phyloP scores from a whole-genome alignment of 768 basidiomycete genomes.

The Cystobasidium onofrii region DNA sequence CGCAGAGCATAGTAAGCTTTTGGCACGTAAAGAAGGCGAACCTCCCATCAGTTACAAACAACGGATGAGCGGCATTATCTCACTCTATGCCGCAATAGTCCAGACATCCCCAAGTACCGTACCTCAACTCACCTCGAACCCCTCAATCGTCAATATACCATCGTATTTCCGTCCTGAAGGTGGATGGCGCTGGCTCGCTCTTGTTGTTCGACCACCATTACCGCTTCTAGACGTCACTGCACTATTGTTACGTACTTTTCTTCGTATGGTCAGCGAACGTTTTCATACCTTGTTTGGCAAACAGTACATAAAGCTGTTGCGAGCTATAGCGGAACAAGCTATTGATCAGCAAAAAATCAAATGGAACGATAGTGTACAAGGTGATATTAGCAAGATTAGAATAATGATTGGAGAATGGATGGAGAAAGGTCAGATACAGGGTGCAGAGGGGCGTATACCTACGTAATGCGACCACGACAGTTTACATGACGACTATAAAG shows the following conservation, averaged over 20 bases:
- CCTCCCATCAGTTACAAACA: slow-evolving; percentile 55
- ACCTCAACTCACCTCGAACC: slow-evolving; percentile 9
- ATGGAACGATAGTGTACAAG: slow-evolving; percentile 35
- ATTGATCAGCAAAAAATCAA: slow-evolving; percentile 34
- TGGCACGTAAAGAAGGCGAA: slow-evolving; percentile 49
- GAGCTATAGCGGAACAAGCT: slow-evolving; percentile 36
- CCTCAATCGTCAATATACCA: slow-evolving; percentile 34
- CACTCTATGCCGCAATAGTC: slow-evolving; percentile 75
- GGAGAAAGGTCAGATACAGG: slow-evolving; percentile 38
- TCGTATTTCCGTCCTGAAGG: slow-evolving; percentile 39
- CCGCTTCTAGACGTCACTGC: slow-evolving; percentile 38
- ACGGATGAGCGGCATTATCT: slow-evolving; percentile 68
- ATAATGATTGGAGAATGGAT: slow-evolving; percentile 27
- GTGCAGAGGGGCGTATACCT: slow-evolving; percentile 44
- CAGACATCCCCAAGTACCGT: slow-evolving; percentile 38
- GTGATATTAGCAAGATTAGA: slow-evolving; percentile 19
- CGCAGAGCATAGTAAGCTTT: slow-evolving; percentile 22
- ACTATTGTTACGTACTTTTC: slow-evolving; percentile 35
- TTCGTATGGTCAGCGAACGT: slow-evolving; percentile 32
- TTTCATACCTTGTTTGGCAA: slow-evolving; percentile 33
- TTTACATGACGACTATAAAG: too few relatives aligned
- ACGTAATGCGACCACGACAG: too few relatives aligned
- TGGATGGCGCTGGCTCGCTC: slow-evolving; percentile 36
- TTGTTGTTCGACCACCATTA: slow-evolving; percentile 35
- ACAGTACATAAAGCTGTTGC: slow-evolving; percentile 37